phyloP scores from a whole-genome alignment of 306 rosid species.

The Senna tora region DNA sequence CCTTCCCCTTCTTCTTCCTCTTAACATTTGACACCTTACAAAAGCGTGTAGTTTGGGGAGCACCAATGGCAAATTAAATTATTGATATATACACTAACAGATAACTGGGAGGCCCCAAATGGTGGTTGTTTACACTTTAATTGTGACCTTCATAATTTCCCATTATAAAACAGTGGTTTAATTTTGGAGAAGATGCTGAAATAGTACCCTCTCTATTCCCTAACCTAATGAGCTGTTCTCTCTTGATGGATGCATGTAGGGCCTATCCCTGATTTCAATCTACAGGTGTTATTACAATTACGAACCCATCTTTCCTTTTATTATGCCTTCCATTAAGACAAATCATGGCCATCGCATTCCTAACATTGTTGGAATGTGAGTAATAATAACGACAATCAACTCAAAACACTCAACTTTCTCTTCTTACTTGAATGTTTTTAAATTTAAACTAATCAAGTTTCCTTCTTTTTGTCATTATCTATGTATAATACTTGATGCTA shows the following conservation, averaged over 20 bases:
- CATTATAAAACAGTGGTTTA: not conserved
- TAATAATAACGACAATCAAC: too few species aligned
- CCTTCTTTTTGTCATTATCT: not conserved
- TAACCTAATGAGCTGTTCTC: constrained; percentile 53
- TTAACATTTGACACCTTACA: constrained; percentile 27
- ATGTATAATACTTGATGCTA: too few species aligned
- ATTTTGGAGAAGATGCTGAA: constrained; percentile 38
- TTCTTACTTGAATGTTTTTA: not conserved
- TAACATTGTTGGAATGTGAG: not conserved
- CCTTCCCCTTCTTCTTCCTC: not conserved
- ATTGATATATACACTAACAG: not conserved
- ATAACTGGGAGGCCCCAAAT: not conserved
- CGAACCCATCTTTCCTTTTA: not conserved
- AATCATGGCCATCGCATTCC: not conserved
- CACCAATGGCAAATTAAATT: not conserved
- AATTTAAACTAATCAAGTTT: too few species aligned
- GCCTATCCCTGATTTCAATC: constrained; percentile 29
- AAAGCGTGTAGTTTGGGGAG: constrained; percentile 16
- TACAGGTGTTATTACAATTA: not conserved
- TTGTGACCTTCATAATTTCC: not conserved
- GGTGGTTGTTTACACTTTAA: not conserved
- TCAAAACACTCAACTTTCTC: not conserved
- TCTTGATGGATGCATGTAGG: constrained; percentile 43
- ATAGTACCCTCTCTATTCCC: constrained; percentile 25
- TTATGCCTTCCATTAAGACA: not conserved